A percentile compares a stretch with the other conserved stretches of the same genome.
Evolutionary conservation across 2,329 filamentous ascomycete genomes (phyloP).

Genomic region (Trichoderma breve): DNA sequence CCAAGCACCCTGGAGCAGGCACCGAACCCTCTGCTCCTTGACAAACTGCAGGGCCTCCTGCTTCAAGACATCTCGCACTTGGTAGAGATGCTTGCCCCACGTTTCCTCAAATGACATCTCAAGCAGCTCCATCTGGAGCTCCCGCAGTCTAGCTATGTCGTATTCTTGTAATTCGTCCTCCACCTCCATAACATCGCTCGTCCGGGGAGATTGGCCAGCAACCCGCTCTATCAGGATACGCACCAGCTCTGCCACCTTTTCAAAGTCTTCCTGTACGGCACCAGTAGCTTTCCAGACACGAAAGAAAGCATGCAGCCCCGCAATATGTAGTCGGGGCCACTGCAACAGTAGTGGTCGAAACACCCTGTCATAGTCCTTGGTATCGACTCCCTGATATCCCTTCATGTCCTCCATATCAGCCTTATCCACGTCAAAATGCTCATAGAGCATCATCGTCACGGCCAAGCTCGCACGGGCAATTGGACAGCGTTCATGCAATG

Average conservation of each 20-base stretch:
- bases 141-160: constrained; percentile 73
- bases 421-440: constrained; percentile 92
- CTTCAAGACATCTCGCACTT: constrained; percentile 87
- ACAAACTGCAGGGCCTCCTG: constrained; percentile 93
- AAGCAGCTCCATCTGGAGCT: constrained; percentile 89
- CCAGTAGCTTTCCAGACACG: constrained; percentile 89
- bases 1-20: constrained; percentile 85
- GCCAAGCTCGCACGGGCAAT: constrained; percentile 83
- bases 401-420: constrained; percentile 76
- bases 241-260: constrained; percentile 87
- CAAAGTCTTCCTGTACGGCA: constrained; percentile 82
- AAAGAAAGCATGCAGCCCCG: constrained; percentile 82
- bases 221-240: constrained; percentile 88
- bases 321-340: constrained; percentile 87
- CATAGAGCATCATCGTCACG: constrained; percentile 84
- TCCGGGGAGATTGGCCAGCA: constrained; percentile 76
- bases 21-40: constrained; percentile 92
- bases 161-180: constrained; percentile 87
- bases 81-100: constrained; percentile 85
- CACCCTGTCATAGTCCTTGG: constrained; percentile 77
- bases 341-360: constrained; percentile 87
- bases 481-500: constrained; percentile 73
- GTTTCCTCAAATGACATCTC: constrained; percentile 90
- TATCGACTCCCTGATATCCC: constrained; percentile 70
- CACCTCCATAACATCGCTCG: constrained; percentile 79